Percentiles rank a stretch among this genome's conserved stretches.
Evolutionary conservation across 1,139 yeast species (phyloP).

Genomic region (Entelexis sorbosivorans): DNA sequence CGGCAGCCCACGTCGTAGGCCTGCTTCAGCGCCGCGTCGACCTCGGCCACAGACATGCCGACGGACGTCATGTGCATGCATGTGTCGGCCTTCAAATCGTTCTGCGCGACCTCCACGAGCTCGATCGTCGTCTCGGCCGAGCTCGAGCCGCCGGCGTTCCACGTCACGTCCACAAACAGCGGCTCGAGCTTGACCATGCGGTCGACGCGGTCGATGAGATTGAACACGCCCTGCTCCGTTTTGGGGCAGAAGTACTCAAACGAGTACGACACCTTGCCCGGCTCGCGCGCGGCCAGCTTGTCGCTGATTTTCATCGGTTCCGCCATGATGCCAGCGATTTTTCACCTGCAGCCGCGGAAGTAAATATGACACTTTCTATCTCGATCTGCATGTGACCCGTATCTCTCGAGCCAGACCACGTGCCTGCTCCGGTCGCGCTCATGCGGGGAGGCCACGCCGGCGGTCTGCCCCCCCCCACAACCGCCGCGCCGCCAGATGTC

Average conservation of each 20-base stretch:
- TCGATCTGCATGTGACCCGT: constrained; percentile 5
- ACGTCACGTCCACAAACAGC: constrained; percentile 84
- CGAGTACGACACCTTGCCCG: constrained; percentile 57
- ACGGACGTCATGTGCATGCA: constrained; percentile 98
- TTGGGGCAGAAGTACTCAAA: constrained; percentile 98
- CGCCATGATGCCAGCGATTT: neutral
- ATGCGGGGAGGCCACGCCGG: neutral
- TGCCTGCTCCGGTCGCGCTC: neutral
- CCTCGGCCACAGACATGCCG: constrained; percentile 72
- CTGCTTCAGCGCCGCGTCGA: constrained; percentile 72
- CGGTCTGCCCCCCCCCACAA: too few species aligned
- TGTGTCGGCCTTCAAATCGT: constrained; percentile 87
- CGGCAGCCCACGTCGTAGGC: constrained; percentile 92
- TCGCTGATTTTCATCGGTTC: constrained; percentile 34
- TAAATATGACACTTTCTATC: constrained; percentile 4
- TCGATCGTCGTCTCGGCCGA: constrained; percentile 61
- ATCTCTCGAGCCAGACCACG: neutral
- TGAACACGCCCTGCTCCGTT: constrained; percentile 93
- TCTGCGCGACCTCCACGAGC: constrained; percentile 83
- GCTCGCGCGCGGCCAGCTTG: constrained; percentile 29
- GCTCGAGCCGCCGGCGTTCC: constrained; percentile 95
- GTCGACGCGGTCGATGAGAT: constrained; percentile 92
- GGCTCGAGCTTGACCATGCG: constrained; percentile 92
- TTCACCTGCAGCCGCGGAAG: neutral
- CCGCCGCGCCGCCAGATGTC: too few species aligned